Percentiles rank a stretch among this genome's conserved stretches.
Evolutionary conservation across 1,284 basidiomycete species (phyloP).

Genomic region (Apiotrichum akiyoshidainum): DNA sequence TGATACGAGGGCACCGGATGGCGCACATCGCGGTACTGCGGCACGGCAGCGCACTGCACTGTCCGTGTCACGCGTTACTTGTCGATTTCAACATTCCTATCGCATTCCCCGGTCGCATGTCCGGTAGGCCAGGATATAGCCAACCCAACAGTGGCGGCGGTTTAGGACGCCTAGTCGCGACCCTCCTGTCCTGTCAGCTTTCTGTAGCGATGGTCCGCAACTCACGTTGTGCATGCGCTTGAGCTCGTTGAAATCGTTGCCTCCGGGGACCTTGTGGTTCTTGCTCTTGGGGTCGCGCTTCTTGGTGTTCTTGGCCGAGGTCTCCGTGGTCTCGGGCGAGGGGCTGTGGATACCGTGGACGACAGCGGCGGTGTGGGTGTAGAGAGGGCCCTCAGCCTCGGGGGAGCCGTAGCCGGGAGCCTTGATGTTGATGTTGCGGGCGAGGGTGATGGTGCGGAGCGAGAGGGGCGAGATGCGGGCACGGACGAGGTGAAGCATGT

Average conservation of each 20-base stretch:
- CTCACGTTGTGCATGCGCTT: constrained; percentile 6
- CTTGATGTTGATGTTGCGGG: constrained; percentile 1
- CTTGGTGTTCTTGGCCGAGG: neutral
- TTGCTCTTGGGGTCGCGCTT: constrained; percentile 7
- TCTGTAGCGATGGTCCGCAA: neutral
- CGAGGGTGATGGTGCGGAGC: neutral
- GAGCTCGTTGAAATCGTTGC: constrained; percentile 3
- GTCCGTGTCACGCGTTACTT: too few relatives aligned
- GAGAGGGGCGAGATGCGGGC: neutral
- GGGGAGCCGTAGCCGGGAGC: constrained; percentile 1
- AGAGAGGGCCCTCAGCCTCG: constrained; percentile 8
- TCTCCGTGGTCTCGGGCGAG: neutral
- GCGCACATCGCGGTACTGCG: too few relatives aligned
- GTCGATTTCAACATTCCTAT: too few relatives aligned
- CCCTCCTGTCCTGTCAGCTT: neutral
- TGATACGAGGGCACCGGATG: too few relatives aligned
- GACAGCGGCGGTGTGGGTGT: neutral
- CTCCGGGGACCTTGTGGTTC: constrained; percentile 7
- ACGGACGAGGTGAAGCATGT: constrained; percentile 3
- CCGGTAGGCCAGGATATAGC: neutral
- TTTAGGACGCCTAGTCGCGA: neutral
- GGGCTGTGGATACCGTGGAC: neutral
- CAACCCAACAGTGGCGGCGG: neutral
- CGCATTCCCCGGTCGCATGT: too few relatives aligned
- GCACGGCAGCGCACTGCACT: too few relatives aligned